These are phyloP conservation scores for Coniosporium apollinis DNA, from an alignment of 495 filamentous ascomycete genomes.

Conservation along the genomic window DNA sequence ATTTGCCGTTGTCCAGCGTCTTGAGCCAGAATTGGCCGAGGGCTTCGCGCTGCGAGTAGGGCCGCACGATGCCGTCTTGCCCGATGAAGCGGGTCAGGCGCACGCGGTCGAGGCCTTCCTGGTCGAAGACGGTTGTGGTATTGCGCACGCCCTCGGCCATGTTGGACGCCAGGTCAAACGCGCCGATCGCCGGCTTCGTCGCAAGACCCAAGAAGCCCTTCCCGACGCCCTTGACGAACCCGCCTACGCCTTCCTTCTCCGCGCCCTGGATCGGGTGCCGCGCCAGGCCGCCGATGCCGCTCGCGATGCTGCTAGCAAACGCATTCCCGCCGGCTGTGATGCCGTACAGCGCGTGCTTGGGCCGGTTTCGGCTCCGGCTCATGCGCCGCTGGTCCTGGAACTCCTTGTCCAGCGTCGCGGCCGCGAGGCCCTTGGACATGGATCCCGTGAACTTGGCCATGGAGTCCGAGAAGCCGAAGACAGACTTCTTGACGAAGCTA, in stretches of 20 bases:
- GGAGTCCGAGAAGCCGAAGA: slow-evolving; percentile 90
- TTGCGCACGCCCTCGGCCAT: slow-evolving; percentile 94
- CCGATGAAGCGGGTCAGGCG: slow-evolving; percentile 83
- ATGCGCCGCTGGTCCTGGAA: slow-evolving; percentile 94
- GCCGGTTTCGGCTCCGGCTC: slow-evolving; percentile 79
- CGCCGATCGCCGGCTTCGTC: slow-evolving; percentile 92
- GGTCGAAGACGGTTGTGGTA: slow-evolving; percentile 95
- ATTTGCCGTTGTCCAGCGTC: slow-evolving; percentile 89
- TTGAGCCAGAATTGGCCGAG: slow-evolving; percentile 98
- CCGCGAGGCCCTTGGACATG: slow-evolving; percentile 89
- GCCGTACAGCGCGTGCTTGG: slow-evolving; percentile 91
- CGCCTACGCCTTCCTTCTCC: slow-evolving; percentile 81
- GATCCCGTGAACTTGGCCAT: slow-evolving; percentile 93
- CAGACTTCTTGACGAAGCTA: slow-evolving; percentile 94
- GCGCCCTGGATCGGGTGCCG: slow-evolving; percentile 88
- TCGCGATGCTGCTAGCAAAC: slow-evolving; percentile 79
- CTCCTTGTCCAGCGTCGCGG: slow-evolving; percentile 92
- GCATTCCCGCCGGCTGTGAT: slow-evolving; percentile 92
- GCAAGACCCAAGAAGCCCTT: slow-evolving; percentile 85
- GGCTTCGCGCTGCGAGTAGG: slow-evolving; percentile 89
- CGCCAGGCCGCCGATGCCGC: slow-evolving; percentile 81
- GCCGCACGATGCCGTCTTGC: slow-evolving; percentile 80
- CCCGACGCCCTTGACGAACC: slow-evolving; percentile 94
- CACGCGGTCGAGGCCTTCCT: slow-evolving; percentile 83
- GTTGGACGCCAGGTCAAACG: slow-evolving; percentile 92